Evolutionary conservation across 305 asterid genomes (phyloP), one percentile per base, ranked within the genome.

Genomic region (Ilex paraguariensis): DNA sequence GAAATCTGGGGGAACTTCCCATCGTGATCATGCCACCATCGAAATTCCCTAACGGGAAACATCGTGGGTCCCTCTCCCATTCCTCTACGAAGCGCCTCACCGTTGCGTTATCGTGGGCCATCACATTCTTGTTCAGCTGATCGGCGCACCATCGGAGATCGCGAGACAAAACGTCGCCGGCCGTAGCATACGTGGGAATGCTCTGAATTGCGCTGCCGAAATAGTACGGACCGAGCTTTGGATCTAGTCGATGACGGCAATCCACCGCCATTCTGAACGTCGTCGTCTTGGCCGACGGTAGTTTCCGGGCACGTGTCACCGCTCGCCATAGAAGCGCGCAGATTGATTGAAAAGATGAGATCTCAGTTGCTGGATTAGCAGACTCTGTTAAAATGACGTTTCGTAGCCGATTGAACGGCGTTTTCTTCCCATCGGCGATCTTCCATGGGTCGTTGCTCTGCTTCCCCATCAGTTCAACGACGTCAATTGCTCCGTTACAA

Each of bases 201-300:
- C 85, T 80, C 65, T 80, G 85, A 15, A 80, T 80, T 17, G 82
- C 82, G 69, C 77, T 80, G 1, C 85, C 85, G 61, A 80, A 80
- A 50, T 80, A 80, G 11, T 63, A 12, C 50, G 85, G 60, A 11
- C 77, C 73, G 46, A 80, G 79, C 72, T 72, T 69, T 60, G 85
- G 85, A 60, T 77, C 78, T 12, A 80, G 56, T 31, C 85, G 69
- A 65, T 80, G 85, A 15, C 85, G 82, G 65, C 80, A 77, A 17
- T 80, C 77, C 50, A 80, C 85, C 3, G 85, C 85, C 85, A 77
- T 80, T 12, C 85, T 62, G 2, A 80, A 77, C 59, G 85, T 80
- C 58, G 82, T 80, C 68, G 66, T 69, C 57, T 77, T 80, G 3
- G 68, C 36, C 10, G 72, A 17, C 9, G 78, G 82, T 1, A 74